Evolutionary conservation across 2,329 filamentous ascomycete species (phyloP).

Genomic region (Cadophora sp.): DNA sequence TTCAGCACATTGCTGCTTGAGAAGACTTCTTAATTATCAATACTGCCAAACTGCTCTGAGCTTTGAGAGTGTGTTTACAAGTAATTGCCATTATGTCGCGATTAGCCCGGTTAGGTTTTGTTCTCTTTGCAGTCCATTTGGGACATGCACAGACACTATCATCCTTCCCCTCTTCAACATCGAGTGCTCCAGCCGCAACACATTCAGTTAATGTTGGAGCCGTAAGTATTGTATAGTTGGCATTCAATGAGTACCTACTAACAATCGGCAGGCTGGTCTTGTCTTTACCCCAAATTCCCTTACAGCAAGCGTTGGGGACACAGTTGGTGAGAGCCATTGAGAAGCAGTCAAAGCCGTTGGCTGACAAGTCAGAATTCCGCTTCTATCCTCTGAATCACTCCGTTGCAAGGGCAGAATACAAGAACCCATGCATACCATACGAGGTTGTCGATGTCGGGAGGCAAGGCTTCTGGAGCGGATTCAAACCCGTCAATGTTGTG

Average conservation of each 20-base stretch:
- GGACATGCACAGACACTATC: constrained; percentile 5
- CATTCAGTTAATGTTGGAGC: constrained; percentile 26
- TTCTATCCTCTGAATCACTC: constrained; percentile 70
- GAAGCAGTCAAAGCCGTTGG: not conserved
- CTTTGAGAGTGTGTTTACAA: not conserved
- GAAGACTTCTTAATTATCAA: not conserved
- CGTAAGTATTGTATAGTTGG: constrained; percentile 15
- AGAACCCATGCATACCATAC: constrained; percentile 67
- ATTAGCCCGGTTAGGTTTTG: not conserved
- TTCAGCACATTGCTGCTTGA: constrained; percentile 1
- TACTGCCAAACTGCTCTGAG: not conserved
- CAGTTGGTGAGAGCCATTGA: constrained; percentile 30
- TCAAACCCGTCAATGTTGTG: constrained; percentile 51
- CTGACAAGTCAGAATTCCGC: constrained; percentile 51
- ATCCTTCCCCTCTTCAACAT: constrained; percentile 16
- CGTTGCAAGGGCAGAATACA: constrained; percentile 63
- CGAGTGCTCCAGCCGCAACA: constrained; percentile 20
- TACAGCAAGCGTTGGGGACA: constrained; percentile 35
- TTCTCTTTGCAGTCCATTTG: not conserved
- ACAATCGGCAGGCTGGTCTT: constrained; percentile 24
- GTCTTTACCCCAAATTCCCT: constrained; percentile 33
- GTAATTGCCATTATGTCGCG: constrained; percentile 2
- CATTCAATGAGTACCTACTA: not conserved
- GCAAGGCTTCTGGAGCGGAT: constrained; percentile 60
- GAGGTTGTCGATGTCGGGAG: constrained; percentile 56